phyloP scores from a whole-genome alignment of 2,329 filamentous ascomycete genomes.

The Cladobotryum mycophilum region DNA sequence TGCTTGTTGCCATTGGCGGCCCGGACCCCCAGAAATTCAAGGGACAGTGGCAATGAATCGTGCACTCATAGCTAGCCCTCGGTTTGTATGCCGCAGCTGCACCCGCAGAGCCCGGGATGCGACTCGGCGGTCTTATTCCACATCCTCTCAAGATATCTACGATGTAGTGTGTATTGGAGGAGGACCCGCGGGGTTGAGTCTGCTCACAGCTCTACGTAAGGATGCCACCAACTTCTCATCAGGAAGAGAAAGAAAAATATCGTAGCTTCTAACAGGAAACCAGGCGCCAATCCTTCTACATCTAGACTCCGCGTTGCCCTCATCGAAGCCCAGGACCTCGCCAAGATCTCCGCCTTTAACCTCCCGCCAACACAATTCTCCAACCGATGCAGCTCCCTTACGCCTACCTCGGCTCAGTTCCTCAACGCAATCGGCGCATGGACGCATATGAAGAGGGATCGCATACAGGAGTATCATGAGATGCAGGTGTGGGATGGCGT shows the following conservation, averaged over 20 bases:
- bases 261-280: background rate
- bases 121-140: constrained; percentile 36
- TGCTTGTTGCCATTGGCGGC: constrained; percentile 7
- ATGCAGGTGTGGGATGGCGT: constrained; percentile 99
- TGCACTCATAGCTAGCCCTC: constrained; percentile 20
- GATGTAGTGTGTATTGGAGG: constrained; percentile 90
- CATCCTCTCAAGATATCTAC: constrained; percentile 62
- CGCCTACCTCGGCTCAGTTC: constrained; percentile 78
- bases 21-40: background rate
- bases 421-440: constrained; percentile 80
- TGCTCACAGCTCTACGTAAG: constrained; percentile 68
- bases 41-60: constrained; percentile 23
- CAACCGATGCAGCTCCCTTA: constrained; percentile 93
- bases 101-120: constrained; percentile 32
- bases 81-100: constrained; percentile 44
- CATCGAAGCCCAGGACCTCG: constrained; percentile 81
- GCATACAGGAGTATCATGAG: constrained; percentile 82
- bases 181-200: constrained; percentile 80
- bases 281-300: constrained; percentile 70
- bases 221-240: background rate
- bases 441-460: constrained; percentile 63
- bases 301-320: constrained; percentile 76
- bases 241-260: too few species aligned
- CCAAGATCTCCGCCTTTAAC: constrained; percentile 59
- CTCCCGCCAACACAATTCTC: constrained; percentile 68